Base-by-base conservation (phyloP, 176 grass and related monocot species). In the Raddia guianensis region DNA sequence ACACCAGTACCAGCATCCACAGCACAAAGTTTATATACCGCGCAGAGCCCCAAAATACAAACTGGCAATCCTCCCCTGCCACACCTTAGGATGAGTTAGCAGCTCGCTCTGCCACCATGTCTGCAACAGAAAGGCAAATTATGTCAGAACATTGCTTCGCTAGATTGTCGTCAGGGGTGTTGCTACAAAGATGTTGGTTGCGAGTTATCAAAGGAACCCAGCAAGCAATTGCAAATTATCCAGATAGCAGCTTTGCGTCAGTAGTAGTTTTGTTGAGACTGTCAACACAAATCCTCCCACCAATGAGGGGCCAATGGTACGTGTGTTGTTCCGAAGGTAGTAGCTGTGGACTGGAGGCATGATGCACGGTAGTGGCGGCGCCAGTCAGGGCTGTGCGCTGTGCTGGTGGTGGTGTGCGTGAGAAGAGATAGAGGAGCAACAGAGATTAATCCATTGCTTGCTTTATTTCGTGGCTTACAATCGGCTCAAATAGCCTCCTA, bases 71-170 rank as follows among this genome's bases (percentile, higher is more conserved):
- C 60, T 34, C 10, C 60, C 27, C 60, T 63, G 6, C 18, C 19
- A 40, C 37, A 5, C 37, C 37, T 40, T 40, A 40, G 53, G 15
- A 55, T 6, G 53, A 55, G 1, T 63, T 33, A 33, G 9, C 47
- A 33, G 48, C 12, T 72, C 32, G 48, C 21, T 63, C 37, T 40
- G 37, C 37, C 37, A 3, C 3, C 57, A 49, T 27, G 5, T 77
- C 57, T 77, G 74, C 74, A 70, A 50, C 20, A 62, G 62, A 63
- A n/a, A 49, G 5, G 14, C 42, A 49, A 77, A 4, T 34, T 27
- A 6, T 11, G 58, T 77, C 45, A 49, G 19, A 49, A 63, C 21
- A 77, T 34, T 49, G 44, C 20, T 77, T 49, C 20, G 14, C 43
- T 62, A 49, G 9, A 62, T 47, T 46, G 56, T 49, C 44, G 5